These are phyloP conservation scores for Sclerotinia spermophila DNA, from an alignment of 2,329 filamentous ascomycete species.

Conservation along the genomic window DNA sequence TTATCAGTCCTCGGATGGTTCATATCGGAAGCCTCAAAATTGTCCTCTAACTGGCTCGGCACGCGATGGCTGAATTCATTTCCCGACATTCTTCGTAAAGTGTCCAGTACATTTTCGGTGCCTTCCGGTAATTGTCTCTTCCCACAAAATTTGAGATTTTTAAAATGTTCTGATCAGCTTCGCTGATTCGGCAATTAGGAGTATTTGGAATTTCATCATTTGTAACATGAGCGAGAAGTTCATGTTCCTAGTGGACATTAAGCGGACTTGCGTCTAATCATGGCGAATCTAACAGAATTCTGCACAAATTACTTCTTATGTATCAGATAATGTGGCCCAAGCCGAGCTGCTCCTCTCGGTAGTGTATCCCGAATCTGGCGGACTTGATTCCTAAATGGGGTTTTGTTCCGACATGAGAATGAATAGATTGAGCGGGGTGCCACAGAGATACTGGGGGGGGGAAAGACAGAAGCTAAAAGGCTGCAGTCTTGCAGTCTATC, in stretches of 20 bases:
- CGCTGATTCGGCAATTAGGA: slow-evolving; percentile 1
- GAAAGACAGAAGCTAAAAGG: slow-evolving; percentile 11
- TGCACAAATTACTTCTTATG: neutral
- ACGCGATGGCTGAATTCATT: neutral
- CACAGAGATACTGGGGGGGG: slow-evolving; percentile 3
- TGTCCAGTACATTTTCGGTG: neutral
- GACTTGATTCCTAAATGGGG: slow-evolving; percentile 8
- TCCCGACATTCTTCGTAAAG: slow-evolving; percentile 5
- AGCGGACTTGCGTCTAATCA: neutral
- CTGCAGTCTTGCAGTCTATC: slow-evolving; percentile 8
- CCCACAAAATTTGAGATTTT: neutral
- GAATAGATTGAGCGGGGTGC: slow-evolving; percentile 3
- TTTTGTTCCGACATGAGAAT: slow-evolving; percentile 10
- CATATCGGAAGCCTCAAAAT: neutral
- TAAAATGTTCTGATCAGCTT: neutral
- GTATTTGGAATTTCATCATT: slow-evolving; percentile 5
- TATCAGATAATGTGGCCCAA: slow-evolving; percentile 15
- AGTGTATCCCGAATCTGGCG: slow-evolving; percentile 7
- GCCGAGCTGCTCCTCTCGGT: slow-evolving; percentile 13
- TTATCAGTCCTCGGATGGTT: neutral
- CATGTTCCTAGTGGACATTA: neutral
- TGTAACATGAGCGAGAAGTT: slow-evolving; percentile 9
- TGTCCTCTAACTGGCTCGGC: neutral
- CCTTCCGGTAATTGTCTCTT: neutral
- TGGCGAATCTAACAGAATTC: neutral